Base-by-base conservation (phyloP, 768 basidiomycete genomes). In the Lactarius vividus region DNA sequence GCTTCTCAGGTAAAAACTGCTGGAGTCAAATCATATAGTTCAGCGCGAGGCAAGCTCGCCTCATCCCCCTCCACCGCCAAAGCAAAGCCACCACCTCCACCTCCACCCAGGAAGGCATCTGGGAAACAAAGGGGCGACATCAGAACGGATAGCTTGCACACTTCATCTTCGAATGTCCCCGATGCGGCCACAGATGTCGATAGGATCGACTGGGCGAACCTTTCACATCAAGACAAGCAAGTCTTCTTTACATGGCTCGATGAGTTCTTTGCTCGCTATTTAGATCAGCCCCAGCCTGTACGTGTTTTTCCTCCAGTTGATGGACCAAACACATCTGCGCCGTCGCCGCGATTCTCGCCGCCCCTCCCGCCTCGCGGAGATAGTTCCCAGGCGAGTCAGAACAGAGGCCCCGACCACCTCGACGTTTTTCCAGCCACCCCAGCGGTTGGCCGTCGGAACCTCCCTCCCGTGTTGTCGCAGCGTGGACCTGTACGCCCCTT, bases 191-290 rank as follows among this genome's bases (percentile, higher is more conserved):
- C 52, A 54, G 71, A 71, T 16, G 26, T 66, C 59, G 71, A 65
- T 6, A 39, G 15, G 46, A 83, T 92, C 35, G 85, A 91, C 72
- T 93, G 91, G 91, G 74, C 80, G 6, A 85, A 89, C 73, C 79
- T 93, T 56, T 83, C 85, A 2, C 71, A 73, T 26, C 81, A 87
- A 72, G 89, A 93, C 71, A 92, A 35, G 83, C 77, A 84, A 35
- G 83, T 79, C 29, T 89, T 93, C 72, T 93, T 92, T 74, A 75
- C 76, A 65, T 92, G 91, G 90, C 78, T 93, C 26, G 91, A 93
- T 73, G 91, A 92, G 71, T 92, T 87, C 76, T 93, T 93, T 71
- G 81, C 83, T 18, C 79, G 80, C 40, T 78, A 77, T 57, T 74
- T 80, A 26, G 70, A 74, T 28, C 31, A 75, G 8, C 58, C 65